Evolutionary conservation across 192 early-diverging fungal genomes (phyloP).

Genomic region (Coemansia sp.): DNA sequence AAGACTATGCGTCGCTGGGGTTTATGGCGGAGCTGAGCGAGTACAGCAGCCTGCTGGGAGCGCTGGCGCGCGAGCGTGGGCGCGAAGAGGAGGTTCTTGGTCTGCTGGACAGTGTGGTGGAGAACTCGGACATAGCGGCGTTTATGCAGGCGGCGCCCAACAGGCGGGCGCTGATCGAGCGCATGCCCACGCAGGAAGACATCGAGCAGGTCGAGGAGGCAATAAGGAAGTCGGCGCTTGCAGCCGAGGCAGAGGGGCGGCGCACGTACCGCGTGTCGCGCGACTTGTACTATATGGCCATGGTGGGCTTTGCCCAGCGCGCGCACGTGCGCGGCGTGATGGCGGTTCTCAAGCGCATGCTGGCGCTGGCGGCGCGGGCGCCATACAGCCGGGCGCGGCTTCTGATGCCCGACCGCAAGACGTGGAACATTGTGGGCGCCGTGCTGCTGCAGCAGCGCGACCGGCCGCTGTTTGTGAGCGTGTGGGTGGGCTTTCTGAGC

Average conservation of each 20-base stretch:
- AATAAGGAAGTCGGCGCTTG: too few relatives aligned
- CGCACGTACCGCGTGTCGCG: conserved; percentile 21
- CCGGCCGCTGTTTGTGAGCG: conserved; percentile 41
- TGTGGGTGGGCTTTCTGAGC: conserved; percentile 49
- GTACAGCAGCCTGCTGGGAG: conserved; percentile 37
- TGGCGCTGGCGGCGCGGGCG: conserved; percentile 36
- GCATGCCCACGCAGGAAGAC: conserved; percentile 38
- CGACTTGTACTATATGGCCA: conserved; percentile 45
- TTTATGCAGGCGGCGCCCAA: conserved; percentile 16
- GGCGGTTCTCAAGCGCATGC: conserved; percentile 42
- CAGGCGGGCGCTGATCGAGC: too few relatives aligned
- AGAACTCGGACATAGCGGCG: conserved; percentile 33
- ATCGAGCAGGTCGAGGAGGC: conserved; percentile 31
- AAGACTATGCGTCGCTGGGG: conserved; percentile 34
- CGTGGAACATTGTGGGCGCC: conserved; percentile 44
- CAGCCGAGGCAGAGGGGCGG: background rate
- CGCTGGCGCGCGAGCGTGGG: conserved; percentile 38
- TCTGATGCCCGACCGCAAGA: conserved; percentile 43
- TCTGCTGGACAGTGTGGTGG: conserved; percentile 43
- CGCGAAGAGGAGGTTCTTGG: conserved; percentile 35
- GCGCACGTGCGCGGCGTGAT: conserved; percentile 50
- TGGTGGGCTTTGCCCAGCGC: conserved; percentile 47
- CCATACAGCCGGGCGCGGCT: conserved; percentile 34
- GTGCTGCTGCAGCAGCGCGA: conserved; percentile 45
- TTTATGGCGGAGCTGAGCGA: conserved; percentile 26